Base-by-base conservation (phyloP, 441 rosid species). In the Populus hybrid region DNA sequence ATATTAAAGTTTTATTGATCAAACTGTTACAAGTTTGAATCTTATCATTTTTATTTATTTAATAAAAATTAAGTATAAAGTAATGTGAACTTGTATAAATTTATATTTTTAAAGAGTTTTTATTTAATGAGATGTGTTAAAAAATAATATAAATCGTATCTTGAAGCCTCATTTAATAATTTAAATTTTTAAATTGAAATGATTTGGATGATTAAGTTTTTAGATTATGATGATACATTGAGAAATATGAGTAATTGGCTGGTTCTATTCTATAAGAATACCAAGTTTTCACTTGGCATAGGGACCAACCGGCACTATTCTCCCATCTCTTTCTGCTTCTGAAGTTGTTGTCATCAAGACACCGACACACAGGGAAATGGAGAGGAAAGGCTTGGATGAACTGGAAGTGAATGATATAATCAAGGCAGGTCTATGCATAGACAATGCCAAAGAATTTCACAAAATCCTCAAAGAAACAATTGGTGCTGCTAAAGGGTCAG, bases 331-430 rank as follows among this genome's bases (percentile, higher is more conserved):
- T 46, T 1, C 57, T 46, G 57, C 19, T 46, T 4, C 19, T 14
- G 57, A 46, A 12, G 18, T 46, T 46, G 9, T 9, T 38, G 30
- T 28, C 30, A 14, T 46, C 57, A 46, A 14, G 57, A 12, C 19
- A 14, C 32, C 35, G 53, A 38, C 38, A 38, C 28, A 23, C 36
- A 75, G 4, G 65, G 69, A 63, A 69, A 69, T 28, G 71, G 70
- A 42, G 71, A 79, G 24, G 81, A 90, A 86, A 84, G 77, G 78
- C 76, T 73, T 90, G 26, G 76, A 28, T 38, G 85, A 88, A 82
- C 68, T 94, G 81, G 82, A 83, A 26, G 65, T 87, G 9, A 80
- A 85, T 6, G 98, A 92, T 24, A 84, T 89, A 76, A 76, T 86
- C 66, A 81, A 76, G 66, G 92, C 89, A 12, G 94, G 97, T n/a